Evolutionary conservation across 2,329 filamentous ascomycete species (phyloP).

Genomic region (Mariannaea elegans): DNA sequence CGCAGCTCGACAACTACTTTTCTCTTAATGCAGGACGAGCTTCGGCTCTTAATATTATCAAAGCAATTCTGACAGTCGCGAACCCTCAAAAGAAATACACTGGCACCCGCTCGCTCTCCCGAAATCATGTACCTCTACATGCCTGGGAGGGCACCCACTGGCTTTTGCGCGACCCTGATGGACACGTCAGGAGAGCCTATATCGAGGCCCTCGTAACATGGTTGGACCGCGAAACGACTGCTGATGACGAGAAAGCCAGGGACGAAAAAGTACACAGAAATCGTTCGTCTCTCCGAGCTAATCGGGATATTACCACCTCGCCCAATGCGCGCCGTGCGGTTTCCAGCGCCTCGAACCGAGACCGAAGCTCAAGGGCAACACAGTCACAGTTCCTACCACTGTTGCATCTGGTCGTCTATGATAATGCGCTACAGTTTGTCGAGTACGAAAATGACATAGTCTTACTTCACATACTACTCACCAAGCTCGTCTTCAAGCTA

Average conservation of each 20-base stretch:
- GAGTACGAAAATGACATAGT: slow-evolving; percentile 79
- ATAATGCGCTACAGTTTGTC: slow-evolving; percentile 79
- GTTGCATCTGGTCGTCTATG: slow-evolving; percentile 88
- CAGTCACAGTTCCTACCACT: slow-evolving; percentile 81
- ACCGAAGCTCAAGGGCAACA: slow-evolving; percentile 59
- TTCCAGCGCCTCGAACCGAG: slow-evolving; percentile 71
- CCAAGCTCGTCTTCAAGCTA: slow-evolving; percentile 76
- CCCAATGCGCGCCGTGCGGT: slow-evolving; percentile 68
- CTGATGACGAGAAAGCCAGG: slow-evolving; percentile 68
- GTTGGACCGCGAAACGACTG: slow-evolving; percentile 82
- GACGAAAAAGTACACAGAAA: slow-evolving; percentile 63
- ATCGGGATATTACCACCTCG: slow-evolving; percentile 48
- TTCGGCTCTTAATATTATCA: slow-evolving; percentile 80
- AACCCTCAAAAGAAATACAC: slow-evolving; percentile 71
- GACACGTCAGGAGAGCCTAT: slow-evolving; percentile 84
- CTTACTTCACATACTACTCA: slow-evolving; percentile 79
- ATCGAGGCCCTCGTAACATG: slow-evolving; percentile 84
- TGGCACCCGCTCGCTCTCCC: slow-evolving; percentile 70
- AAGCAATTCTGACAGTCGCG: slow-evolving; percentile 82
- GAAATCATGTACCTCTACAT: slow-evolving; percentile 79
- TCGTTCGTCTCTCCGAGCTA: slow-evolving; percentile 53
- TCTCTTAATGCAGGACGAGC: slow-evolving; percentile 64
- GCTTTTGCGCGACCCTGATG: slow-evolving; percentile 83
- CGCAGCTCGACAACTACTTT: slow-evolving; percentile 61
- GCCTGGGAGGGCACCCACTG: slow-evolving; percentile 98